Conservation (phyloP, 73 alveolate genomes). For the Stentor roeselii region DNA sequence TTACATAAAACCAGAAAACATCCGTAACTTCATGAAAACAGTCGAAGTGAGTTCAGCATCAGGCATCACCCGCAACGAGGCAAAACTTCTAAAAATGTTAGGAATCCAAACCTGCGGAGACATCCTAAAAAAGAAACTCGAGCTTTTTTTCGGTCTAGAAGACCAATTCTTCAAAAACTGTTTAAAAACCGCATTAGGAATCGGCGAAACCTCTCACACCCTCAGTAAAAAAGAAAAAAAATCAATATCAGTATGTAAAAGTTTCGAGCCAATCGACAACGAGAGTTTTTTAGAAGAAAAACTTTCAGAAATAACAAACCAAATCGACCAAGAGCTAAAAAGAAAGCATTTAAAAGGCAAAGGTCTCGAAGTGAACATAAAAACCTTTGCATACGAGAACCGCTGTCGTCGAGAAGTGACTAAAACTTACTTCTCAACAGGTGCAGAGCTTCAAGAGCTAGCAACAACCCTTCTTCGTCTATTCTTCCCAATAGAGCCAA, state of each 20-base stretch:
- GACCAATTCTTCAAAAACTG: conserved; percentile 45
- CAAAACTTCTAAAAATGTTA: conserved; percentile 52
- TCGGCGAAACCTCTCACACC: conserved; percentile 58
- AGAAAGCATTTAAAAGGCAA: conserved; percentile 37
- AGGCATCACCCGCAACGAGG: conserved; percentile 74
- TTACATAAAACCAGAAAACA: conserved; percentile 62
- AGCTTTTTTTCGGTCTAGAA: conserved; percentile 44
- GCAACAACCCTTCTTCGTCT: not conserved
- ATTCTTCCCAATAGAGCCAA: not conserved
- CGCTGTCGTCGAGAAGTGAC: conserved; percentile 10
- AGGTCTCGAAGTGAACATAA: conserved; percentile 34
- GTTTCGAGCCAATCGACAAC: conserved; percentile 31
- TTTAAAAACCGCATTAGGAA: conserved; percentile 65
- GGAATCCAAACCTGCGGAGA: conserved; percentile 65
- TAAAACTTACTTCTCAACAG: not conserved
- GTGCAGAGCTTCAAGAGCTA: not conserved
- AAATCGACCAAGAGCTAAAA: conserved; percentile 31
- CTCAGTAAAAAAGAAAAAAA: conserved; percentile 48
- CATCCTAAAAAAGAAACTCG: conserved; percentile 57
- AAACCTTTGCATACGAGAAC: conserved; percentile 41
- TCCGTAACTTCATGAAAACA: conserved; percentile 55
- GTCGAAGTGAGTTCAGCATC: conserved; percentile 78
- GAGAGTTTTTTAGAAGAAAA: conserved; percentile 33
- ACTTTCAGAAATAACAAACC: conserved; percentile 35
- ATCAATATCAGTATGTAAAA: conserved; percentile 43